Conservation (phyloP, 108 stramenopile genomes). For the Discostella pseudostelligera region DNA sequence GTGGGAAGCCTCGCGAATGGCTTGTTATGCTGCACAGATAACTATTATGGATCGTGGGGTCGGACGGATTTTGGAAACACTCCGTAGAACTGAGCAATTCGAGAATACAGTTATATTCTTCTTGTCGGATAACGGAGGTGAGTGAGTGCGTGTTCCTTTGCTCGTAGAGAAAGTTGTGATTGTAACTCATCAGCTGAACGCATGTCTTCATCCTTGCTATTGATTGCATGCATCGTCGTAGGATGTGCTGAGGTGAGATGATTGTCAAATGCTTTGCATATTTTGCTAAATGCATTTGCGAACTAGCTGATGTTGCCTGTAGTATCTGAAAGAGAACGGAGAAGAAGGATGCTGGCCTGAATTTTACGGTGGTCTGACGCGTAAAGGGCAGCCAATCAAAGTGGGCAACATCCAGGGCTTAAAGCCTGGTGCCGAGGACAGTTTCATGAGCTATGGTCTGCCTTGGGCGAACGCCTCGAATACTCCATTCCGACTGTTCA, state of each 20-base stretch:
- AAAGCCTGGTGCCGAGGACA: constrained; percentile 32
- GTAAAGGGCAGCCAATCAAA: constrained; percentile 26
- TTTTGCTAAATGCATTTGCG: not conserved
- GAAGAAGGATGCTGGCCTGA: constrained; percentile 47
- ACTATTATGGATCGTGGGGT: constrained; percentile 45
- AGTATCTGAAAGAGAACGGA: constrained; percentile 48
- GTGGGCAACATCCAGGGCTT: constrained; percentile 35
- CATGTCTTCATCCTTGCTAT: not conserved
- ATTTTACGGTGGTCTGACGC: constrained; percentile 38
- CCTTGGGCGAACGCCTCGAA: constrained; percentile 55
- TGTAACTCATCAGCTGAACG: too few relatives aligned
- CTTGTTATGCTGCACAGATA: constrained; percentile 47
- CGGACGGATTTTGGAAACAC: constrained; percentile 34
- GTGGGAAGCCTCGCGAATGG: constrained; percentile 50
- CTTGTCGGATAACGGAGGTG: constrained; percentile 48
- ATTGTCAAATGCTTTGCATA: too few relatives aligned
- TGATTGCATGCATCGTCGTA: not conserved
- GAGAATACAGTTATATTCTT: constrained; percentile 50
- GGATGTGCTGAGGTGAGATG: constrained; percentile 26
- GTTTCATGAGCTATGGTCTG: constrained; percentile 51
- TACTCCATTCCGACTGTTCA: constrained; percentile 47
- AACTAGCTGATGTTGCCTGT: not conserved
- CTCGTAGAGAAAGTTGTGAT: not conserved
- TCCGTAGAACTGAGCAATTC: constrained; percentile 18
- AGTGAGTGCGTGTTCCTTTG: not conserved